Percentiles rank a stretch among this genome's conserved stretches.
These are phyloP conservation scores for Meyerozyma athensensis DNA, from an alignment of 1,139 yeast species.

Conservation along the genomic window DNA sequence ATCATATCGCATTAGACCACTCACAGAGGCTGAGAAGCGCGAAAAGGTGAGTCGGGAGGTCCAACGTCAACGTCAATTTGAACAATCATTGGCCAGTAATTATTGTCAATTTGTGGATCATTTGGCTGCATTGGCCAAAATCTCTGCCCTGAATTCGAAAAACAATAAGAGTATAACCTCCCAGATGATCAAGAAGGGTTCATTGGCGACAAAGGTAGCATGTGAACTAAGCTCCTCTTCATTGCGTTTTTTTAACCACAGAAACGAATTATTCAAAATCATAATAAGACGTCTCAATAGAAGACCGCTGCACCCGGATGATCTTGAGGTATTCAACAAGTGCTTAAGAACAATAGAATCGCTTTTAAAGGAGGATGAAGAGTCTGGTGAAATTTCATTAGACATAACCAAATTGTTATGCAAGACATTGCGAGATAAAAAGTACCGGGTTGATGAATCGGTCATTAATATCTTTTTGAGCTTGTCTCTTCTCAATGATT, in stretches of 20 bases:
- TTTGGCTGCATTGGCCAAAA: slow-evolving; percentile 40
- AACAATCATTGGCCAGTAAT: slow-evolving; percentile 66
- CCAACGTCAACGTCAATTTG: slow-evolving; percentile 69
- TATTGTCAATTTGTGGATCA: slow-evolving; percentile 66
- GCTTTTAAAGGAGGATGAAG: slow-evolving; percentile 64
- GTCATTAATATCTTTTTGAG: slow-evolving; percentile 72
- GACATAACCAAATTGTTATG: slow-evolving; percentile 66
- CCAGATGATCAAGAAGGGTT: slow-evolving; percentile 46
- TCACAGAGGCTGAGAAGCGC: slow-evolving; percentile 73
- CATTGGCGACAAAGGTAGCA: slow-evolving; percentile 66
- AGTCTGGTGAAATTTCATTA: slow-evolving; percentile 72
- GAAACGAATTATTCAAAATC: slow-evolving; percentile 65
- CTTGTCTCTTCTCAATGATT: slow-evolving; percentile 71
- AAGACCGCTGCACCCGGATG: slow-evolving; percentile 42
- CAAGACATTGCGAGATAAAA: slow-evolving; percentile 68
- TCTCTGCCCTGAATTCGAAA: slow-evolving; percentile 36
- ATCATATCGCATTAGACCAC: slow-evolving; percentile 77
- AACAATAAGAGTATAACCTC: slow-evolving; percentile 34
- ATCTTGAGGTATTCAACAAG: slow-evolving; percentile 47
- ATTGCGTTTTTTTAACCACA: slow-evolving; percentile 74
- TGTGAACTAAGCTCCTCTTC: slow-evolving; percentile 65
- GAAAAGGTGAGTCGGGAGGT: slow-evolving; percentile 84
- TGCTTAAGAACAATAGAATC: slow-evolving; percentile 65
- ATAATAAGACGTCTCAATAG: slow-evolving; percentile 62
- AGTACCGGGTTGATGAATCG: slow-evolving; percentile 78